phyloP scores from a whole-genome alignment of 495 filamentous ascomycete species.

The Penicillium robsamsonii region DNA sequence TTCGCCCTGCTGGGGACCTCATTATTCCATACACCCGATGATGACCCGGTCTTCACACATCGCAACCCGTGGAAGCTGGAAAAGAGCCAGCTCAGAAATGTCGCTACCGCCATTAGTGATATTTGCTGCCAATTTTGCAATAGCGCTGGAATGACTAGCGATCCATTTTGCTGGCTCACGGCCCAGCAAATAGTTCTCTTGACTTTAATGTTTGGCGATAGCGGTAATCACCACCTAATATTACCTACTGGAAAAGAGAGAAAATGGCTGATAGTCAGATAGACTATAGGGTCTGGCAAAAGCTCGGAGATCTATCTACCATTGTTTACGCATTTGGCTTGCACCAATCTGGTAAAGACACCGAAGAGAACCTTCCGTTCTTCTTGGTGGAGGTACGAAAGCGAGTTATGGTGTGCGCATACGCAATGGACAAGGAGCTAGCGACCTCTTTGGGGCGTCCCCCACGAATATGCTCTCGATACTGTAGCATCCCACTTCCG shows the following conservation, averaged over 20 bases:
- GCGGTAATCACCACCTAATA: not conserved
- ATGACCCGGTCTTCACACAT: slow-evolving; percentile 12
- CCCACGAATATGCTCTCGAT: slow-evolving; percentile 42
- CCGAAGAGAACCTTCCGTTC: slow-evolving; percentile 28
- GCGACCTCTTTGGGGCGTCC: slow-evolving; percentile 48
- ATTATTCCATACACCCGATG: slow-evolving; percentile 7
- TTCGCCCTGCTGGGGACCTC: slow-evolving; percentile 6
- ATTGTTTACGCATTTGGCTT: slow-evolving; percentile 42
- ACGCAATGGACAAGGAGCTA: slow-evolving; percentile 40
- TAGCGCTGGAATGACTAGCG: not conserved
- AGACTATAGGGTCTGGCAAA: slow-evolving; percentile 19
- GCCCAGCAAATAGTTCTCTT: not conserved
- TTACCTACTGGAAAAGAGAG: not conserved
- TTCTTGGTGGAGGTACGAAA: slow-evolving; percentile 42
- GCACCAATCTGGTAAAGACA: slow-evolving; percentile 34
- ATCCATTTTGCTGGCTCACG: slow-evolving; percentile 1
- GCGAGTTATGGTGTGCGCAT: slow-evolving; percentile 42
- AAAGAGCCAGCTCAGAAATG: not conserved
- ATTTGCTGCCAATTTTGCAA: slow-evolving; percentile 3
- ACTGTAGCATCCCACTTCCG: slow-evolving; percentile 46
- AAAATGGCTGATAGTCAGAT: not conserved
- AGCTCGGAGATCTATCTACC: slow-evolving; percentile 14
- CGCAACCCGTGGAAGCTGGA: slow-evolving; percentile 8
- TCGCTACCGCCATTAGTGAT: not conserved
- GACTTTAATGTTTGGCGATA: not conserved